Evolutionary conservation across 306 rosid genomes (phyloP), one percentile per base, ranked within the genome.

Genomic region (Pyrus communis): DNA sequence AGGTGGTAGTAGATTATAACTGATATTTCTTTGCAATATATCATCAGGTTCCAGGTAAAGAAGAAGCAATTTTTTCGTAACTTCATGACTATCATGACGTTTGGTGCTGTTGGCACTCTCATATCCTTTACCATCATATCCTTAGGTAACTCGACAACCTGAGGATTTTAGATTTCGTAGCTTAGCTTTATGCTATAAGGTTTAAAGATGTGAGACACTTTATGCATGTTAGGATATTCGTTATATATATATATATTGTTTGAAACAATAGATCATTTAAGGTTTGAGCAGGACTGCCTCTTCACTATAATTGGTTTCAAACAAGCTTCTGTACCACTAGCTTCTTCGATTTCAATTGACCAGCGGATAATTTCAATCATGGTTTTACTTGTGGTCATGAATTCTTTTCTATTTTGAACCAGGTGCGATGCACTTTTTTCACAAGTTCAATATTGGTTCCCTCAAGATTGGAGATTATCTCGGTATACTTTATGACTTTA

Each of bases 21-120:
- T 77, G 38, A 35, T 59, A 40, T 17, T 60, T 13, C 74, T 69
- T 61, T 67, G 61, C 33, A 45, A 66, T 74, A 11, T 4, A 55
- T 67, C 64, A 63, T n/a, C 85, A 96, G 99, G 92, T 96, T 96
- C 85, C 97, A 86, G 83, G 97, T 96, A 84, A 96, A 92, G 91
- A 96, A 92, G 90, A 96, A 96, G 83, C 98, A 92, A 35, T 96
- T 96, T 83, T 92, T 96, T 51, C 96, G 91, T 73, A 96, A 96
- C 79, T 89, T 96, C 76, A 86, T 89, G 85, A 96, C 98, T 7
- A 92, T 96, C 71, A 86, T 92, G 91, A 88, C 89, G 77, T 92
- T 92, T 82, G 99, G 99, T 75, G 99, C 89, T 55, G 72, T 89
- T 75, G 99, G 99, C 71, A 96, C 99, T 78, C 86, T 92, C 76